Percentiles rank a stretch among this genome's conserved stretches.
Evolutionary conservation across 2,329 filamentous ascomycete genomes (phyloP).

Genomic region (Apiospora malaysiana): DNA sequence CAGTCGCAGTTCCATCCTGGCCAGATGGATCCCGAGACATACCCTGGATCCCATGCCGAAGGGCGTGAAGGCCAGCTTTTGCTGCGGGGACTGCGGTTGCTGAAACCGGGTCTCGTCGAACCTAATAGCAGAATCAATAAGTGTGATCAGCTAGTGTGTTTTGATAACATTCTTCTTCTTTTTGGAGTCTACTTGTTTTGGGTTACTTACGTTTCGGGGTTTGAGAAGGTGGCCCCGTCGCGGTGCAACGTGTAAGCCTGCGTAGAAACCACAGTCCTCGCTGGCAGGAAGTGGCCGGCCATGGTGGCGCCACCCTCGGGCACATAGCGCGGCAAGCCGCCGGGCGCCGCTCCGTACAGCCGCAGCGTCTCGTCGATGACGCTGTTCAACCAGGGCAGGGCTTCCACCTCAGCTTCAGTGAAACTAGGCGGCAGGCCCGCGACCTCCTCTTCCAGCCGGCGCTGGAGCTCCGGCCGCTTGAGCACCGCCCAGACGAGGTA

Average conservation of each 20-base stretch:
- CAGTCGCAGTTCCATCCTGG: slow-evolving; percentile 58
- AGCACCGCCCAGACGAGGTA: slow-evolving; percentile 51
- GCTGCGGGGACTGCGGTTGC: not conserved
- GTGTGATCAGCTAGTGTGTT: not conserved
- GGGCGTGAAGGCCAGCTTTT: not conserved
- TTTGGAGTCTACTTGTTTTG: no score
- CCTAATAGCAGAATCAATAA: not conserved
- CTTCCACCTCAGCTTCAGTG: slow-evolving; percentile 40
- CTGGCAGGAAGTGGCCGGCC: not conserved
- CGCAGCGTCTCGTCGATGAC: slow-evolving; percentile 54
- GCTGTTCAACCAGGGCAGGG: slow-evolving; percentile 47
- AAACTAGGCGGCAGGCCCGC: slow-evolving; percentile 39
- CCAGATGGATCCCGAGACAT: slow-evolving; percentile 55
- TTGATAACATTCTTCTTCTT: not conserved
- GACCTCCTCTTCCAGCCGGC: slow-evolving; percentile 43
- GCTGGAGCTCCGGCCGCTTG: slow-evolving; percentile 36
- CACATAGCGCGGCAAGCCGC: not conserved
- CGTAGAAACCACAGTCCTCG: not conserved
- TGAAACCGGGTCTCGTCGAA: not conserved
- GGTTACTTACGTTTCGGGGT: not conserved
- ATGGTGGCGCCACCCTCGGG: not conserved
- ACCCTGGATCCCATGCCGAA: not conserved
- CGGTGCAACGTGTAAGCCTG: not conserved
- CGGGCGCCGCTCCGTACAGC: slow-evolving; percentile 47
- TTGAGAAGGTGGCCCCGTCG: not conserved